Base-by-base conservation (phyloP, 2,329 filamentous ascomycete species). In the Penicillium sclerotigenum region DNA sequence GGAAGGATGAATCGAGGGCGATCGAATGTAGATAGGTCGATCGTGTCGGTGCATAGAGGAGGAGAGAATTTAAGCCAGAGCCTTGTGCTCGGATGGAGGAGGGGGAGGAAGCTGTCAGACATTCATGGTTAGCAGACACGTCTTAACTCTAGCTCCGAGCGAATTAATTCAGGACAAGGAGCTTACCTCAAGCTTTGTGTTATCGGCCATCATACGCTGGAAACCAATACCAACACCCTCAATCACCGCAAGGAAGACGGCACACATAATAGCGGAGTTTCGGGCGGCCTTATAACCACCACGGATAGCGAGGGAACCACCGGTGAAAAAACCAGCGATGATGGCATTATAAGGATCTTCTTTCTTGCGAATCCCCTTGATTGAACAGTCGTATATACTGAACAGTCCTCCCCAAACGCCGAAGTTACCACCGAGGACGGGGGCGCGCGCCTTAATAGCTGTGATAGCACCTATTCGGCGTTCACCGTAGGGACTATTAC, bases 291-390 rank as follows among this genome's bases (percentile, higher is more conserved):
- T 92, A 75, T 88, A 88, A 57, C 94, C 94, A 68, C 94, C 94
- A 78, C 94, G 86, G 60, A 97, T 87, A 49, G 94, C 94, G 33
- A 99, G 83, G 29, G 93, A 86, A 65, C 94, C 94, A 69, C 91
- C 92, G 4, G 94, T 97, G 77, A 97, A 94, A 82, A 97, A 97
- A 52, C 94, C 94, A 41, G 93, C 94, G 67, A 93, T 95, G 74
- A 99, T 97, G 69, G 92, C 91, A 78, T 97, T 97, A 80, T 91
- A 97, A 11, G 94, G 91, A 74, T 97, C 94, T 76, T 99, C 94
- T 87, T 97, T 97, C 82, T 94, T 90, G 63, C 91, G 82, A 52
- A 93, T 80, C 56, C 93, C 93, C 82, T 97, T 99, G 60, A 97
- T 89, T 22, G 92, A 89, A 80, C 94, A 99, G 79, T 99, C 94